Evolutionary conservation across 2,329 filamentous ascomycete genomes (phyloP).

Genomic region (Keithomyces neogunnii): DNA sequence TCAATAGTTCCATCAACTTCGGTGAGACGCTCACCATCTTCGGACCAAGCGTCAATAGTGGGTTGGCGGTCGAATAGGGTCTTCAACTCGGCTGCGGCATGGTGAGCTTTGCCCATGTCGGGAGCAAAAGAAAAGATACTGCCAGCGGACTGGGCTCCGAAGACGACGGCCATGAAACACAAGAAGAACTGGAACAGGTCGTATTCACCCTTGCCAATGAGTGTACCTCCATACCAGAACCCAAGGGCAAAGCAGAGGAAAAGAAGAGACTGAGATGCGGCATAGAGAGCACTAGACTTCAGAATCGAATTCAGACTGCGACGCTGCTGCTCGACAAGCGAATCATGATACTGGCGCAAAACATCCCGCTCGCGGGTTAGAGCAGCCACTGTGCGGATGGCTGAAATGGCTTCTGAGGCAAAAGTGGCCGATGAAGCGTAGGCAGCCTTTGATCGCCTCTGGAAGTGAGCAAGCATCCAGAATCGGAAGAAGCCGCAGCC

Average conservation of each 20-base stretch:
- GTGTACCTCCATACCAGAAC: conserved; percentile 84
- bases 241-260: conserved; percentile 80
- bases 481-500: conserved; percentile 83
- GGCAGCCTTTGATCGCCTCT: conserved; percentile 67
- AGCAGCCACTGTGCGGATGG: conserved; percentile 87
- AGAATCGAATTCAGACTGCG: conserved; percentile 64
- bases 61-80: conserved; percentile 76
- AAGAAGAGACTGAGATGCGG: conserved; percentile 72
- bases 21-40: conserved; percentile 54
- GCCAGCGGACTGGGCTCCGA: conserved; percentile 85
- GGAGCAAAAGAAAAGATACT: conserved; percentile 84
- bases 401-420: conserved; percentile 87
- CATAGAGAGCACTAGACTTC: conserved; percentile 72
- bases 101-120: conserved; percentile 87
- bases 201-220: conserved; percentile 66
- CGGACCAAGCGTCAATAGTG: conserved; percentile 72
- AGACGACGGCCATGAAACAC: conserved; percentile 80
- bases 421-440: conserved; percentile 77
- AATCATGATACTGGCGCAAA: conserved; percentile 57
- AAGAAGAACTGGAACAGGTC: conserved; percentile 83
- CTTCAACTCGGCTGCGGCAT: conserved; percentile 74
- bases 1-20: conserved; percentile 70
- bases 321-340: conserved; percentile 58
- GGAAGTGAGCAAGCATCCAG: conserved; percentile 73
- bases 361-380: conserved; percentile 83